Evolutionary conservation across 176 grass and related monocot genomes (phyloP), one percentile per base, ranked within the genome.

Genomic region (Phoenix roebelenii): DNA sequence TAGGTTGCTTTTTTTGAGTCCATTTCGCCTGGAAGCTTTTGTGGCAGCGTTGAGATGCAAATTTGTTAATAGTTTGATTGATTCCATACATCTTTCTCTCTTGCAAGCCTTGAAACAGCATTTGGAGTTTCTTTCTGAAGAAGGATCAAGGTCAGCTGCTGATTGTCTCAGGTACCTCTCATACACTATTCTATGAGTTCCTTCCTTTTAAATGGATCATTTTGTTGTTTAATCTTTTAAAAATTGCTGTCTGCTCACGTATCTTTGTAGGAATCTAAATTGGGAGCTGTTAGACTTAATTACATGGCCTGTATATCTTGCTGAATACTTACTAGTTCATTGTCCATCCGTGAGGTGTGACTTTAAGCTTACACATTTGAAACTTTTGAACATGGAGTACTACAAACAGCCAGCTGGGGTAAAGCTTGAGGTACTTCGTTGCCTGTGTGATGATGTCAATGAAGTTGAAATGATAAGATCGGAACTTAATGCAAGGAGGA

Each of bases 291-390:
- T 98, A 55, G 88, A 98, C 76, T 77, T 88, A 66, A 77, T 86
- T 60, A 98, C 94, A 5, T 98, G 94, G 94, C 94, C 94, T 30
- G 73, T 98, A 54, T 98, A 80, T 79, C 84, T 98, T 49, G 84
- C 84, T 51, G 88, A 91, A 58, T 98, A 98, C 68, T 79, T 89
- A 44, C 58, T 98, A 63, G 70, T 86, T 66, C 85, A 76, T 19
- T 63, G 79, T 56, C 74, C 88, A 73, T 76, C 78, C 74, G 66
- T 82, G 63, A 93, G 76, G 54, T 72, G 80, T 65, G 35, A 35
- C 58, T 69, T 85, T 52, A 85, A 93, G 70, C 79, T 92, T 64
- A 72, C 84, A 55, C 78, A 93, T 57, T 68, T 88, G 59, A 88
- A 72, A n/a, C 65, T 93, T 20, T 25, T 83, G 77, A 76, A 65